Conservation (phyloP, 2,329 filamentous ascomycete genomes). For the Cercospora canescens region DNA sequence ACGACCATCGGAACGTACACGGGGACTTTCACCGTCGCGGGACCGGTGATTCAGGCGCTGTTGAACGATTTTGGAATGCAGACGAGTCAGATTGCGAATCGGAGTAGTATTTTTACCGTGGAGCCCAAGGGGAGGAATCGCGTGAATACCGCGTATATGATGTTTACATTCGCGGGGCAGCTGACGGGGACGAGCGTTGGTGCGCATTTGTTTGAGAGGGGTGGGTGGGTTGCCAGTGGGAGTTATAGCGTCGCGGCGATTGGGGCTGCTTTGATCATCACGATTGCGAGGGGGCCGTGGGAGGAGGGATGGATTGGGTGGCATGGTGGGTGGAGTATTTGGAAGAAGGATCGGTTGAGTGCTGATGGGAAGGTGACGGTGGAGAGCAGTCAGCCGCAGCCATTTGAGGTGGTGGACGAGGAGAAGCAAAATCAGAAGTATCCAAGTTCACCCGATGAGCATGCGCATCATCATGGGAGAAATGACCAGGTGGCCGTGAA, state of each 20-base stretch:
- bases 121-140: slow-evolving; percentile 71
- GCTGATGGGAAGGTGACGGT: slow-evolving; percentile 38
- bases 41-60: slow-evolving; percentile 71
- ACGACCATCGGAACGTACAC: slow-evolving; percentile 69
- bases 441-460: slow-evolving; percentile 13
- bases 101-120: slow-evolving; percentile 68
- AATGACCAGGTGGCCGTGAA: slow-evolving; percentile 31
- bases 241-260: slow-evolving; percentile 59
- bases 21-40: slow-evolving; percentile 65
- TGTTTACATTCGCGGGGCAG: slow-evolving; percentile 72
- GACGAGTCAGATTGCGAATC: slow-evolving; percentile 72
- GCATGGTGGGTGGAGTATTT: slow-evolving; percentile 57
- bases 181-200: slow-evolving; percentile 62
- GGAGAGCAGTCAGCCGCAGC: slow-evolving; percentile 20
- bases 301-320: slow-evolving; percentile 62
- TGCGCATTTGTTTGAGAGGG: slow-evolving; percentile 56
- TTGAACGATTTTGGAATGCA: slow-evolving; percentile 72
- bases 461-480: slow-evolving; percentile 24
- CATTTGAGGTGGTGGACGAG: slow-evolving; percentile 26
- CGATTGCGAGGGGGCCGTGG: slow-evolving; percentile 53
- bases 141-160: slow-evolving; percentile 82
- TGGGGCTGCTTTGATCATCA: slow-evolving; percentile 46
- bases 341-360: slow-evolving; percentile 40
- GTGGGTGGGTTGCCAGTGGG: slow-evolving; percentile 59
- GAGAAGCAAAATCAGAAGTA: slow-evolving; percentile 27